A percentile compares a stretch with the other conserved stretches of the same genome.
These are phyloP conservation scores for Mycena galopus DNA, from an alignment of 768 basidiomycete species.

Conservation along the genomic window DNA sequence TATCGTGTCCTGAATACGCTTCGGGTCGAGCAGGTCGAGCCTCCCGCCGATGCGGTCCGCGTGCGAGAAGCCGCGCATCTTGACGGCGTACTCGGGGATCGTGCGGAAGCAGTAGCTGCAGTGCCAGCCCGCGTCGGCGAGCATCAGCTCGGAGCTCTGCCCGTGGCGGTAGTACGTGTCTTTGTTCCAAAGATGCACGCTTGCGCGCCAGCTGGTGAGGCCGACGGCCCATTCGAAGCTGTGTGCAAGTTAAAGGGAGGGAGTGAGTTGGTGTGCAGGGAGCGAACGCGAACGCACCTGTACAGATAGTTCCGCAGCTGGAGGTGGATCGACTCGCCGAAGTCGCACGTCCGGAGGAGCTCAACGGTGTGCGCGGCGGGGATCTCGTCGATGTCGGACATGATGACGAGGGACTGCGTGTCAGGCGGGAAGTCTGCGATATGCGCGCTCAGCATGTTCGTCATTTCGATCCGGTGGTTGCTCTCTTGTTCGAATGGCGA, in stretches of 20 bases:
- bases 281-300: slow-evolving; percentile 51
- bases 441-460: slow-evolving; percentile 55
- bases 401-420: slow-evolving; percentile 62
- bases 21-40: slow-evolving; percentile 59
- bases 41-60: slow-evolving; percentile 69
- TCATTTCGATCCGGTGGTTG: slow-evolving; percentile 63
- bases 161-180: slow-evolving; percentile 62
- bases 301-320: slow-evolving; percentile 74
- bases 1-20: slow-evolving; percentile 68
- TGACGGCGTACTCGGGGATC: slow-evolving; percentile 67
- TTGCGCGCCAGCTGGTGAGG: slow-evolving; percentile 68
- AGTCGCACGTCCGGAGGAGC: slow-evolving; percentile 67
- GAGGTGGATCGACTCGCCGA: slow-evolving; percentile 66
- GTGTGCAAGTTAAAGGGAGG: neutral
- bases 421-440: slow-evolving; percentile 47
- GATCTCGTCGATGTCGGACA: slow-evolving; percentile 76
- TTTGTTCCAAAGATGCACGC: slow-evolving; percentile 62
- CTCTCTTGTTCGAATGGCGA: slow-evolving; percentile 66
- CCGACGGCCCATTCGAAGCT: slow-evolving; percentile 73
- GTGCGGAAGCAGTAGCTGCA: slow-evolving; percentile 77
- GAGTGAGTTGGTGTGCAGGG: neutral
- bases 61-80: slow-evolving; percentile 74
- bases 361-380: slow-evolving; percentile 64
- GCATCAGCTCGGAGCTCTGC: slow-evolving; percentile 58
- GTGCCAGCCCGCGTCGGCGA: slow-evolving; percentile 78